Conservation (phyloP, 345 rosid genomes). For the Durio zibethinus region DNA sequence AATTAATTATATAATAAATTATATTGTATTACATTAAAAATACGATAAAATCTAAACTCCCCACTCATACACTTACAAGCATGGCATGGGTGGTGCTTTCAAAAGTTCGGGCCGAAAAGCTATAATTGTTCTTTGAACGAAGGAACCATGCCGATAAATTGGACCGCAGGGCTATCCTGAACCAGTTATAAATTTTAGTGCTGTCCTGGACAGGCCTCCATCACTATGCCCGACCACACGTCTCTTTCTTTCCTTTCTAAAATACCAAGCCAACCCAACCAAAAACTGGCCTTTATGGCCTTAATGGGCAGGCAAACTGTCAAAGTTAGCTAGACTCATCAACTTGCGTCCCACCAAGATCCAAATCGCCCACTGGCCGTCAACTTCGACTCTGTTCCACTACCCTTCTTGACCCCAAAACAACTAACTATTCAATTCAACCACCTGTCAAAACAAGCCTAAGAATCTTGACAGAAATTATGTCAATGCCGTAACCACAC, state of each 20-base stretch:
- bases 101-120: neutral
- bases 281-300: neutral
- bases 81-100: too few species aligned
- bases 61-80: too few species aligned
- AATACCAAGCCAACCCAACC: neutral
- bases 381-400: neutral
- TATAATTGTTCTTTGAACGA: neutral
- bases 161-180: neutral
- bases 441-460: neutral
- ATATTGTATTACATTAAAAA: too few species aligned
- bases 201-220: neutral
- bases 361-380: neutral
- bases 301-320: neutral
- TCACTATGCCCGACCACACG: neutral
- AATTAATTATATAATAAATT: too few species aligned
- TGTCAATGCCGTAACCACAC: neutral
- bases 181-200: neutral
- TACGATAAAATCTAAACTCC: too few species aligned
- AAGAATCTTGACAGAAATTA: neutral
- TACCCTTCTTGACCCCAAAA: neutral
- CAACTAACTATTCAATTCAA: neutral
- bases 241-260: neutral
- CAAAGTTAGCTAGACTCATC: neutral
- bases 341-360: neutral
- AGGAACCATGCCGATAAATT: neutral